Evolutionary conservation across 768 basidiomycete genomes (phyloP).

Genomic region (Leccinum boreale): DNA sequence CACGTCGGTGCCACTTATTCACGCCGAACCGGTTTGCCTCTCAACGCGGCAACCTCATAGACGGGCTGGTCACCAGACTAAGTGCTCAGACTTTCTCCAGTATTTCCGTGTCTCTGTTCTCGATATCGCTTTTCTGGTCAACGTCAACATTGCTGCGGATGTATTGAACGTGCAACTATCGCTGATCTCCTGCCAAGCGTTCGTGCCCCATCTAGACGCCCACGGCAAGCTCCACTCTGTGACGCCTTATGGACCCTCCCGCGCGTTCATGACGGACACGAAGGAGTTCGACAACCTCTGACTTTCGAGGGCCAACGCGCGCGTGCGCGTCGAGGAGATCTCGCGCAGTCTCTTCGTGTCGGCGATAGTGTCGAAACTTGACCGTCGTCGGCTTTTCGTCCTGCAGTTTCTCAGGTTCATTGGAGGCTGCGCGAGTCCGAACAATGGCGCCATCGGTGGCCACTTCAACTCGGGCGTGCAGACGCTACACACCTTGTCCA

Average conservation of each 20-base stretch:
- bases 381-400: neutral
- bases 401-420: conserved; percentile 31
- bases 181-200: no score
- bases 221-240: no score
- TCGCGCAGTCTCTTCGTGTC: neutral
- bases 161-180: no score
- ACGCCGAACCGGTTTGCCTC: neutral
- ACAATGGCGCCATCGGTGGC: conserved; percentile 37
- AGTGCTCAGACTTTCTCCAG: no score
- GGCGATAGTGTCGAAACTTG: neutral
- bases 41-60: no score
- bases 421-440: conserved; percentile 19
- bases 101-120: no score
- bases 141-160: no score
- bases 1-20: neutral
- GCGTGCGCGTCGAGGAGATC: conserved; percentile 22
- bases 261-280: no score
- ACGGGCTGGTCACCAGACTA: no score
- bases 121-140: no score
- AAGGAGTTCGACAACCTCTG: conserved; percentile 3
- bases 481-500: conserved; percentile 34
- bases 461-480: conserved; percentile 27
- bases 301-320: conserved; percentile 21
- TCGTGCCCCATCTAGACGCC: no score
- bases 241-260: no score